Evolutionary conservation across 257 asterid genomes (phyloP).

Genomic region (Capsicum chinense): DNA sequence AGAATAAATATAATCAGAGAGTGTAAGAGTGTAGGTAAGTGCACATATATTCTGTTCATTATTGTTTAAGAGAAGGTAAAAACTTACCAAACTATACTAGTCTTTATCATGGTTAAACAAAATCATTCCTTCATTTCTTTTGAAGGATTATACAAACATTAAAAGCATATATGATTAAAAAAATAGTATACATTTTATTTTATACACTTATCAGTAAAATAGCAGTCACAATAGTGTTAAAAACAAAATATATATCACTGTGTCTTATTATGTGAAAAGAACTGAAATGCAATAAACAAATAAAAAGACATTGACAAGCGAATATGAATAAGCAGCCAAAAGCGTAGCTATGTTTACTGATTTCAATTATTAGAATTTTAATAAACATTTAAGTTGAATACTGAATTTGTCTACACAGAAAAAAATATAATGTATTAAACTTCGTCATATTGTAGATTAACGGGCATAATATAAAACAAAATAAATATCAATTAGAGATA

Average conservation of each 20-base stretch:
- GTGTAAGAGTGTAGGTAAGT: not conserved
- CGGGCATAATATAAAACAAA: no score
- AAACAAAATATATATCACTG: not conserved
- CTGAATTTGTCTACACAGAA: no score
- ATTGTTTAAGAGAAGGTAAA: not conserved
- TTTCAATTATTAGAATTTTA: not conserved
- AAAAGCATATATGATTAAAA: not conserved
- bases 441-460: no score
- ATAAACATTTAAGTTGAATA: not conserved
- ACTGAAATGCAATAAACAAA: not conserved
- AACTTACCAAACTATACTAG: not conserved
- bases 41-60: not conserved
- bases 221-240: not conserved
- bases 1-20: not conserved
- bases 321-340: not conserved
- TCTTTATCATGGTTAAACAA: not conserved
- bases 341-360: not conserved
- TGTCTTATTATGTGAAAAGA: not conserved
- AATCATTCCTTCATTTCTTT: not conserved
- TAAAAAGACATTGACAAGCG: not conserved
- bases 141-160: not conserved
- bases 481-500: no score
- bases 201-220: not conserved
- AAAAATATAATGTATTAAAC: no score
- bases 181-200: not conserved